Percentiles rank a stretch among this genome's conserved stretches.
phyloP scores from a whole-genome alignment of 1,284 basidiomycete genomes.

The Bondarzewia mesenterica region DNA sequence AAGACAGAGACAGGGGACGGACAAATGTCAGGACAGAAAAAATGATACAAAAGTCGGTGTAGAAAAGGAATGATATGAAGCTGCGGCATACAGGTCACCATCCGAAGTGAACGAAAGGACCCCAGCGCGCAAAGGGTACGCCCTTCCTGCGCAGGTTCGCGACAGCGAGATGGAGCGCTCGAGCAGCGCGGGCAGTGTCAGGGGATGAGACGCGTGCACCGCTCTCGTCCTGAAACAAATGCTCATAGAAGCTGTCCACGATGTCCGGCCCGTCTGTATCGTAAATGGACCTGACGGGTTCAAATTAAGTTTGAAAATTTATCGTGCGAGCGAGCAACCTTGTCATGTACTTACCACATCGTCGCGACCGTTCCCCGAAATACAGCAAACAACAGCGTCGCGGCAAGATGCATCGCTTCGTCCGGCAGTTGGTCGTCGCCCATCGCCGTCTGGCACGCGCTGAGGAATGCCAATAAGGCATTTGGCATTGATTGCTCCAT shows the following conservation, averaged over 20 bases:
- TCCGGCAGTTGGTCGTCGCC: slow-evolving; percentile 1
- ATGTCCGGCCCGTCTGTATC: slow-evolving; percentile 15
- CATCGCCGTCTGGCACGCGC: slow-evolving; percentile 4
- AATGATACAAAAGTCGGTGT: too few relatives aligned
- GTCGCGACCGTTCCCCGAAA: slow-evolving; percentile 17
- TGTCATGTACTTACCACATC: slow-evolving; percentile 18
- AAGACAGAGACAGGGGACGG: too few relatives aligned
- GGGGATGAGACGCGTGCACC: too few relatives aligned
- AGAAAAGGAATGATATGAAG: too few relatives aligned
- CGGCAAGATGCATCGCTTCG: slow-evolving; percentile 15
- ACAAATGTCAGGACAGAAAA: too few relatives aligned
- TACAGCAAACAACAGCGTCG: slow-evolving; percentile 18
- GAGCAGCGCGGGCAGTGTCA: neutral
- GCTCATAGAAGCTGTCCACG: slow-evolving; percentile 4
- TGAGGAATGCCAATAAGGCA: slow-evolving; percentile 1
- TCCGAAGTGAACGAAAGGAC: slow-evolving; percentile 1
- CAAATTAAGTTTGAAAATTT: too few relatives aligned
- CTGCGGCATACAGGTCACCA: too few relatives aligned
- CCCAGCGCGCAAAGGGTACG: neutral
- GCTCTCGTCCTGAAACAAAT: neutral
- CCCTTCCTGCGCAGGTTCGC: neutral
- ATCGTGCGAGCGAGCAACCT: slow-evolving; percentile 8
- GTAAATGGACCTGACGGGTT: neutral
- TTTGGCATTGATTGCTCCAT: neutral
- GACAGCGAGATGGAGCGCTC: slow-evolving; percentile 3